Evolutionary conservation across 163 green algal genomes (phyloP).

Genomic region (Chloromonas sp.): DNA sequence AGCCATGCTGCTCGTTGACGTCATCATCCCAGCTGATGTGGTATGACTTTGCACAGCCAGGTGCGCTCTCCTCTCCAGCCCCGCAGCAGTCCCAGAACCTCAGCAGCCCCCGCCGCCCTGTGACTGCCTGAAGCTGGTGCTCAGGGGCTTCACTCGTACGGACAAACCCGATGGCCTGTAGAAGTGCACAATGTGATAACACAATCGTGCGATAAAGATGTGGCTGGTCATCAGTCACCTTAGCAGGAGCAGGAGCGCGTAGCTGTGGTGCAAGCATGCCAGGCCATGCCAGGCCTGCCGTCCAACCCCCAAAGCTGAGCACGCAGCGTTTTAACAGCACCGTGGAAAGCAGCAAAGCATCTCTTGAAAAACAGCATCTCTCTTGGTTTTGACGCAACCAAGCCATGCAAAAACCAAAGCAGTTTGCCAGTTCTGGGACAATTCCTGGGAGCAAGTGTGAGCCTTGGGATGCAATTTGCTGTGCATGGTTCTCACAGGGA

Average conservation of each 20-base stretch:
- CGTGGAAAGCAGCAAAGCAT: too few relatives aligned
- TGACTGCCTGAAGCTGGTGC: conserved; percentile 39
- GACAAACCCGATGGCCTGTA: conserved; percentile 53
- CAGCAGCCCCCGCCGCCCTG: conserved; percentile 49
- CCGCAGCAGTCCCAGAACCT: conserved; percentile 67
- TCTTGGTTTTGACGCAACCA: too few relatives aligned
- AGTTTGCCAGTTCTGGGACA: too few relatives aligned
- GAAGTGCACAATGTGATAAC: neutral
- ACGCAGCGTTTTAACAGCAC: too few relatives aligned
- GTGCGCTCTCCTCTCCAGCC: conserved; percentile 36
- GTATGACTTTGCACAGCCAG: conserved; percentile 34
- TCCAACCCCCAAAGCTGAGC: too few relatives aligned
- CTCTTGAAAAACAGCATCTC: too few relatives aligned
- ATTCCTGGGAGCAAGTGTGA: too few relatives aligned
- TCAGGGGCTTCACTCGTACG: conserved; percentile 37
- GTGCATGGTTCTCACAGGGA: too few relatives aligned
- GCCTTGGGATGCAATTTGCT: too few relatives aligned
- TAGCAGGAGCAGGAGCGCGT: neutral
- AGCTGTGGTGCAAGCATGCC: neutral
- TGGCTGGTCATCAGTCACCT: neutral
- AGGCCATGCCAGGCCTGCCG: too few relatives aligned
- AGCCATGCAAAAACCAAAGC: too few relatives aligned
- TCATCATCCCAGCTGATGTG: conserved; percentile 48
- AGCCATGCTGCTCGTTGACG: conserved; percentile 28
- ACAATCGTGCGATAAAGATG: neutral